Base-by-base conservation (phyloP, 164 flowering plant species). In the Chimonanthus praecox region DNA sequence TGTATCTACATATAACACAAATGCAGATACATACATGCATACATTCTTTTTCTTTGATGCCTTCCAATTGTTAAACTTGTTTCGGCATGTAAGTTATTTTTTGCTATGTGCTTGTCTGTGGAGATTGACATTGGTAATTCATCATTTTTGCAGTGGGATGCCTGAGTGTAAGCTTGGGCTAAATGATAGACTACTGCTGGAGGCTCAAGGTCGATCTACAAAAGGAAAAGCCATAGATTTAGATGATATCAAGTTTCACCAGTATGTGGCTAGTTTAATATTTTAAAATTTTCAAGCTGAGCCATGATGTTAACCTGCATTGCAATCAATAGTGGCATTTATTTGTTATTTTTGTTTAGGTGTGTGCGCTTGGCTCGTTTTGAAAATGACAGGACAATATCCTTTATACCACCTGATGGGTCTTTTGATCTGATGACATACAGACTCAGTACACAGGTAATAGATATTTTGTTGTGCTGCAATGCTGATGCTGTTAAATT, bases 151-250 rank as follows among this genome's bases (percentile, higher is more conserved):
- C 90, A 95, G 99, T 88, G 99, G 99, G 51, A 95, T 95, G 99
- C 99, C 99, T 1, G 99, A 95, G 83, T 95, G 99, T 78, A 95
- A 95, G 82, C 97, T 95, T 77, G 98, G 98, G 64, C 88, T 95
- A 47, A 95, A 95, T 76, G 99, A 95, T 79, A 87, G 98, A 84
- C 89, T 93, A 47, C 77, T 95, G 54, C 76, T 95, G 83, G 99
- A 95, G 80, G 99, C 99, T 54, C 98, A 95, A 81, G 98, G 98
- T 47, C 85, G 97, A 71, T 65, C 99, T 49, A 88, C 98, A 18
- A 95, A 95, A 75, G 99, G 99, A 77, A 95, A 95, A 82, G 94
- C 99, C 64, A 95, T 95, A 79, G 98, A 95, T 80, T 85, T 95
- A 75, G 99, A 95, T 78, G 99, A 95, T 75, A 93, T 95, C 76